Base-by-base conservation (phyloP, 1,284 basidiomycete genomes). In the Hemileia vastatrix region DNA sequence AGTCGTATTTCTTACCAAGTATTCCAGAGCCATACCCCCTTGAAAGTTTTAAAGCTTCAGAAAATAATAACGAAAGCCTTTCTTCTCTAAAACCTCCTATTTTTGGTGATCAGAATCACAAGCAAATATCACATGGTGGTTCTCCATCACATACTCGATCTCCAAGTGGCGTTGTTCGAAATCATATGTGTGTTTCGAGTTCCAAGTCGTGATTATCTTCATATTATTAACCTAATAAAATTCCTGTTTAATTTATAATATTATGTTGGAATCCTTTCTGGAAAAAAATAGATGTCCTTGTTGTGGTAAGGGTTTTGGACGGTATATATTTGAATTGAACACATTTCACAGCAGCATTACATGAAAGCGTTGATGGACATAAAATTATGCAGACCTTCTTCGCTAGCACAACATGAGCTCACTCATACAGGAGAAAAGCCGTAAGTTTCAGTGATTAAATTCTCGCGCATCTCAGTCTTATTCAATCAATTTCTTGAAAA, bases 351-450 rank as follows among this genome's bases (percentile, higher is more conserved):
- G 4, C 24, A n/a, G 45, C 11, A 27, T 3, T 40, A 19, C 31
- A 24, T 32, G 18, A n/a, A n/a, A n/a, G n/a, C 19, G 4, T 45
- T 19, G 1, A 44, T 54, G 32, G 43, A n/a, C 21, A 18, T 18
- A 36, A n/a, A 4, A n/a, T 44, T 6, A 8, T 40, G 15, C 23
- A 62, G 60, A 49, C 60, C 60, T 31, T 62, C 60, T 40, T 62
- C 60, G 9, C 32, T 62, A 32, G 60, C 60, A 9, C 60, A 62
- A 51, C 60, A 62, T 44, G 60, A 62, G 33, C 55, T 62, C 27
- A 62, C 53, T 8, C 60, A 62, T 27, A 62, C 60, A 13, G 60
- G 60, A 43, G 60, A 62, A 62, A 43, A 53, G 50, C 60, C 60
- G 60, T 62, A 24, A 56, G n/a, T n/a, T n/a, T n/a, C n/a, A n/a